Evolutionary conservation across 179 eudicot species (phyloP).

Genomic region (Pouteria campechiana): DNA sequence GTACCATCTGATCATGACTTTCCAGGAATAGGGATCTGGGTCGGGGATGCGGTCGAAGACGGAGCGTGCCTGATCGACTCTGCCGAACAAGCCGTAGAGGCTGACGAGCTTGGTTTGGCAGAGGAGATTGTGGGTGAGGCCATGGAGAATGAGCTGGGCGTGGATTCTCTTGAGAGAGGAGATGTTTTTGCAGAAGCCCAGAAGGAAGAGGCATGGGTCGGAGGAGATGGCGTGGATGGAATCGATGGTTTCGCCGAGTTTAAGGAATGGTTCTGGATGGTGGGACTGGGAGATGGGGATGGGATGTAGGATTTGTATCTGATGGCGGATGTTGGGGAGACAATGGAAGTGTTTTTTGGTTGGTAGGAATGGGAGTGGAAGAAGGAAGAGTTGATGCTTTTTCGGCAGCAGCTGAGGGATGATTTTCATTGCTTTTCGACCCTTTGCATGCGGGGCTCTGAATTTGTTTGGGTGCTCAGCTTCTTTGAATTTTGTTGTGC

Average conservation of each 20-base stretch:
- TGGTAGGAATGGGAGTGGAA: no score
- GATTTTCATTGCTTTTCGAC: no score
- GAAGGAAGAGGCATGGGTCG: constrained; percentile 39
- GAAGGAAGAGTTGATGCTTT: no score
- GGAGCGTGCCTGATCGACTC: constrained; percentile 29
- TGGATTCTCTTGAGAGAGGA: constrained; percentile 36
- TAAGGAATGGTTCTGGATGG: constrained; percentile 6
- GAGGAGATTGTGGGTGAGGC: constrained; percentile 23
- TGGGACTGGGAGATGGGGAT: constrained; percentile 11
- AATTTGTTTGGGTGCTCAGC: no score
- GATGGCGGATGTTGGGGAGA: neutral
- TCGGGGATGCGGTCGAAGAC: constrained; percentile 52
- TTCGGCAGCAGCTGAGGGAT: no score
- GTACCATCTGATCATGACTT: constrained; percentile 86
- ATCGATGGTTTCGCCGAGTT: constrained; percentile 14
- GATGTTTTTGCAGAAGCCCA: constrained; percentile 36
- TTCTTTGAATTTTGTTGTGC: no score
- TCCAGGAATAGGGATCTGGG: constrained; percentile 53
- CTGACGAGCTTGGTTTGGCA: constrained; percentile 51
- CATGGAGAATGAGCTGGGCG: constrained; percentile 46
- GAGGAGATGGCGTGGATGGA: constrained; percentile 28
- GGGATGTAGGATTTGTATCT: constrained; percentile 14
- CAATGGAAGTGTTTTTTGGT: constrained; percentile 14
- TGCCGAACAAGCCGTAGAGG: constrained; percentile 49
- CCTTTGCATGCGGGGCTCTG: no score